Base-by-base conservation (phyloP, 441 rosid species). In the Erysimum pusillum region DNA sequence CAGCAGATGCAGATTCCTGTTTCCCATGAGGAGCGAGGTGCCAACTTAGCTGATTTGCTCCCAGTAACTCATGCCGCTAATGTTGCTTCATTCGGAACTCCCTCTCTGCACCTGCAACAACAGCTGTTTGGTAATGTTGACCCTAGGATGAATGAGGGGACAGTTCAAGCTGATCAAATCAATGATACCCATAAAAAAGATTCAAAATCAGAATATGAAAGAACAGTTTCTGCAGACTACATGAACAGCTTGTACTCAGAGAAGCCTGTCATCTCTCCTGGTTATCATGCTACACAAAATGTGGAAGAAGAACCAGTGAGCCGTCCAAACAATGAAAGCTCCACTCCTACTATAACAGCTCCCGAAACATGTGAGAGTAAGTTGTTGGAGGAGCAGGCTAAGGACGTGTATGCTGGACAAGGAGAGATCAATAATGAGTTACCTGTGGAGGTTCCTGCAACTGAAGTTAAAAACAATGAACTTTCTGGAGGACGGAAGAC, bases 401-500 rank as follows among this genome's bases (percentile, higher is more conserved):
- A 73, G 71, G 76, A 42, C 57, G 60, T 63, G 82, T 56, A 69
- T 74, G 76, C 75, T 77, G 88, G 76, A 74, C 87, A 71, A 60
- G 89, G 79, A 51, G 74, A 63, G 46, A 39, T 63, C 74, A 79
- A 36, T 71, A 79, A 71, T 52, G 87, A 79, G 71, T 73, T 78
- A 39, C 57, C 83, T 28, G 68, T 51, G 22, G 81, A 48, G 51
- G 63, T 28, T 63, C 76, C 71, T 32, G 54, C 69, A 12, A 46
- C 81, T 42, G 93, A 81, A 75, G 76, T 58, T 34, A 87, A 85
- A 76, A 78, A 59, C 80, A 80, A 49, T 69, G 97, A 91, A 80
- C 80, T 71, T 39, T 83, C 84, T 61, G 97, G 88, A 69, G 85
- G 72, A 20, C 88, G 84, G 67, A 96, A 91, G 77, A 71, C 87